Evolutionary conservation across 2,329 filamentous ascomycete genomes (phyloP).

Genomic region (Colletotrichum sp.): DNA sequence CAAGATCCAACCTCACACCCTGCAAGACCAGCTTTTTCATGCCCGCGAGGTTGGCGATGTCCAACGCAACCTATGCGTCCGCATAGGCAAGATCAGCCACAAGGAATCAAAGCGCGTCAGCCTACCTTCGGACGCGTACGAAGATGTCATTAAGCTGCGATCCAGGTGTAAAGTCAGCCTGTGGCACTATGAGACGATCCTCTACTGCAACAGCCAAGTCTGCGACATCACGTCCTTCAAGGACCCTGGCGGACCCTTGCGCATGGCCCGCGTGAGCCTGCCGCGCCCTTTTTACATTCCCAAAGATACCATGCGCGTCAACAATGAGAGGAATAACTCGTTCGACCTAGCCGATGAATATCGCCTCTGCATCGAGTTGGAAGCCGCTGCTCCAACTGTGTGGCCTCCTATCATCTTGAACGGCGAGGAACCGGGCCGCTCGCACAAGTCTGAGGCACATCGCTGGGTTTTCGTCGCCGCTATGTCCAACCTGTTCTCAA

Average conservation of each 20-base stretch:
- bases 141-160: constrained; percentile 32
- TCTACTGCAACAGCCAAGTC: constrained; percentile 60
- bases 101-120: constrained; percentile 36
- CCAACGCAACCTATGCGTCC: constrained; percentile 53
- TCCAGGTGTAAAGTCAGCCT: constrained; percentile 50
- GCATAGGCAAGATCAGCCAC: constrained; percentile 58
- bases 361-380: constrained; percentile 55
- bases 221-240: constrained; percentile 58
- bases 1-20: constrained; percentile 31
- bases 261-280: constrained; percentile 53
- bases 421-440: constrained; percentile 3
- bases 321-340: constrained; percentile 49
- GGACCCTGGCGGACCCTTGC: constrained; percentile 49
- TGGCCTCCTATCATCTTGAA: constrained; percentile 54
- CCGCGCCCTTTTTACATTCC: constrained; percentile 57
- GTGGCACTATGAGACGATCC: constrained; percentile 32
- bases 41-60: constrained; percentile 34
- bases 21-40: constrained; percentile 38
- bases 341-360: constrained; percentile 57
- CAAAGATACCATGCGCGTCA: constrained; percentile 54
- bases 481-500: constrained; percentile 46
- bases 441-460: constrained; percentile 22
- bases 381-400: constrained; percentile 50
- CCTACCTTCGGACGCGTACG: constrained; percentile 27
- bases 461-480: constrained; percentile 46